phyloP scores from a whole-genome alignment of 1,284 basidiomycete genomes.

The Trametes hirsuta region DNA sequence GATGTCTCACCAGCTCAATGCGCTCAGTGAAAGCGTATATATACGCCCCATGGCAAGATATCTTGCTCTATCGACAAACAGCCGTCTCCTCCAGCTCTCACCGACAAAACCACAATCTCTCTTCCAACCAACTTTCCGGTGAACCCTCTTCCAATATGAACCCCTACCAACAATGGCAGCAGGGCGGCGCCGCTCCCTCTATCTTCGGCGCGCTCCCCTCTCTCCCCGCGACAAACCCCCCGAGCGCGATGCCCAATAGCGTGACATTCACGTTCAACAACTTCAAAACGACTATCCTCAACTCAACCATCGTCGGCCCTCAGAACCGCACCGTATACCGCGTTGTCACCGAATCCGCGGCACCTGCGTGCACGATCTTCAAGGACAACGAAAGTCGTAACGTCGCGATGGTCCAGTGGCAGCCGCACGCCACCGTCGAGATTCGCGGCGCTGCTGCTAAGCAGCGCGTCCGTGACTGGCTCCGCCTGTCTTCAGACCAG shows the following conservation, averaged over 20 bases:
- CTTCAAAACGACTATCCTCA: slow-evolving; percentile 53
- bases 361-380: slow-evolving; percentile 56
- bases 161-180: slow-evolving; percentile 33
- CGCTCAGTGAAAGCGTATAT: slow-evolving; percentile 10
- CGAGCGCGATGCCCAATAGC: slow-evolving; percentile 38
- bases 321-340: slow-evolving; percentile 38
- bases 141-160: slow-evolving; percentile 28
- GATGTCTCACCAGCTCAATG: slow-evolving; percentile 3
- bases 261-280: slow-evolving; percentile 53
- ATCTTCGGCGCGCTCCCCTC: slow-evolving; percentile 67
- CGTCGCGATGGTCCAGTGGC: slow-evolving; percentile 64
- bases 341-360: slow-evolving; percentile 47
- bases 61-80: slow-evolving; percentile 10
- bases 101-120: neutral
- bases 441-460: slow-evolving; percentile 52
- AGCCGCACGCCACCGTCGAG: slow-evolving; percentile 55
- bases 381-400: slow-evolving; percentile 52
- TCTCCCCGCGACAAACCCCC: slow-evolving; percentile 31
- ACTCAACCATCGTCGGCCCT: slow-evolving; percentile 55
- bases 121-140: neutral
- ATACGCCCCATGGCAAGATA: slow-evolving; percentile 1
- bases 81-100: neutral
- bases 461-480: slow-evolving; percentile 56
- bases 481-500: slow-evolving; percentile 52
- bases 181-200: slow-evolving; percentile 43